These are phyloP conservation scores for Rhodotorula mucilaginosa DNA, from an alignment of 1,284 basidiomycete genomes.

Conservation along the genomic window DNA sequence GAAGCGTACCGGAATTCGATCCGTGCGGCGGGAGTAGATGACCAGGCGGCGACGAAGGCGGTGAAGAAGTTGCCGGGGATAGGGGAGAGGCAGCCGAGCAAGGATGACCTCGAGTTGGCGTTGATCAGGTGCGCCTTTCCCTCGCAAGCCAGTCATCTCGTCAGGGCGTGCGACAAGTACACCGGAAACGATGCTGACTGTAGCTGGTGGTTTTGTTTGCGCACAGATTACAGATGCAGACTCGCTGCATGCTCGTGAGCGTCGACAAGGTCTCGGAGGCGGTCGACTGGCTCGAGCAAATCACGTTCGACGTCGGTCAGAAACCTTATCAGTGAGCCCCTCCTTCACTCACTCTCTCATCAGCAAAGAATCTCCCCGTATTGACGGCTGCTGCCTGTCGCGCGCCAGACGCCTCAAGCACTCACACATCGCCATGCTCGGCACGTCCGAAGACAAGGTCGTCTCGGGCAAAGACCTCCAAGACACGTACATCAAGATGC, in stretches of 20 bases:
- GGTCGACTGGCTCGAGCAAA: constrained; percentile 40
- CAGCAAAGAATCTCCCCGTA: background rate
- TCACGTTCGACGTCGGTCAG: constrained; percentile 39
- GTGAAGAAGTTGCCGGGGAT: constrained; percentile 29
- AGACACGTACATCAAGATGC: constrained; percentile 41
- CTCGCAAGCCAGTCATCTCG: background rate
- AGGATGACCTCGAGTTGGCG: constrained; percentile 30
- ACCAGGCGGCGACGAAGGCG: background rate
- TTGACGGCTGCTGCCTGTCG: background rate
- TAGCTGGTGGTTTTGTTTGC: too few relatives aligned
- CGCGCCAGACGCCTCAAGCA: constrained; percentile 34
- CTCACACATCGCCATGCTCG: constrained; percentile 35
- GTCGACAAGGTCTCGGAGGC: constrained; percentile 32
- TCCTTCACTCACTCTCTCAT: background rate
- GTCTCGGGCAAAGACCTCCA: constrained; percentile 30
- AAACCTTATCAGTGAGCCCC: constrained; percentile 41
- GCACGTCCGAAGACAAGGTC: constrained; percentile 35
- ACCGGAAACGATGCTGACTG: background rate
- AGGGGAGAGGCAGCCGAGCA: constrained; percentile 21
- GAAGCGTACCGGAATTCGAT: constrained; percentile 20
- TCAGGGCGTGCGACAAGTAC: too few relatives aligned
- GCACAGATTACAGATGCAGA: constrained; percentile 26
- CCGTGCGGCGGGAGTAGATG: background rate
- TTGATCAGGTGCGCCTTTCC: constrained; percentile 22
- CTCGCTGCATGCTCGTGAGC: constrained; percentile 30